A percentile compares a stretch with the other conserved stretches of the same genome.
Conservation (phyloP, 805 yeast species). For the Teunomyces panamensis region DNA sequence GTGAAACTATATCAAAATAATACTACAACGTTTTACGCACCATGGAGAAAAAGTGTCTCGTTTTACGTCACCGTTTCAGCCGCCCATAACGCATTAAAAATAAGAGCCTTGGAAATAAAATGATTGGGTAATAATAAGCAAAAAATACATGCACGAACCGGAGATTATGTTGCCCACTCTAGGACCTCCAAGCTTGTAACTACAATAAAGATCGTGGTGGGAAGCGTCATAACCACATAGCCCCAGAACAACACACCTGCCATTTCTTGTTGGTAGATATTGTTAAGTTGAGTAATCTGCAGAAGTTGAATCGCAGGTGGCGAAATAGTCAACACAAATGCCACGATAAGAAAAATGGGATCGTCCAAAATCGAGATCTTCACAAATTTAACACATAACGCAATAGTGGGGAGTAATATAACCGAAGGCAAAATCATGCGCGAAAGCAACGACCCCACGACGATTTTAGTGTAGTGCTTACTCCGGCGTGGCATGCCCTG, state of each 20-base stretch:
- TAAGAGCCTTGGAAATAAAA: no score
- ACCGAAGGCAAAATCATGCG: constrained; percentile 78
- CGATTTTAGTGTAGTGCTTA: constrained; percentile 57
- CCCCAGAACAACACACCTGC: constrained; percentile 83
- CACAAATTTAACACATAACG: constrained; percentile 60
- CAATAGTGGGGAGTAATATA: constrained; percentile 63
- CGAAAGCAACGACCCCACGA: constrained; percentile 67
- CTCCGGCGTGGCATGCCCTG: constrained; percentile 65
- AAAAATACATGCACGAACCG: neutral
- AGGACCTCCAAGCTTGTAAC: constrained; percentile 62
- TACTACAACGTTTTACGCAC: no score
- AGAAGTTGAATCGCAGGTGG: constrained; percentile 85
- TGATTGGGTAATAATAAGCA: neutral
- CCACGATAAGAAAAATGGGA: constrained; percentile 75
- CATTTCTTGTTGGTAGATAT: constrained; percentile 76
- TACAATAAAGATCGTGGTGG: constrained; percentile 71
- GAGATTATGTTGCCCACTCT: constrained; percentile 19
- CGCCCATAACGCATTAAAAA: no score
- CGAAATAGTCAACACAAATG: constrained; percentile 69
- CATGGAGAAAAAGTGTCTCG: neutral
- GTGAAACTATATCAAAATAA: no score
- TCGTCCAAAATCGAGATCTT: constrained; percentile 71
- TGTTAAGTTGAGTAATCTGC: constrained; percentile 76
- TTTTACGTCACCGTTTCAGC: neutral
- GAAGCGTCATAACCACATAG: constrained; percentile 69